Evolutionary conservation across 768 basidiomycete species (phyloP), one percentile per base, ranked within the genome.

Genomic region (Trametopsis cervina): DNA sequence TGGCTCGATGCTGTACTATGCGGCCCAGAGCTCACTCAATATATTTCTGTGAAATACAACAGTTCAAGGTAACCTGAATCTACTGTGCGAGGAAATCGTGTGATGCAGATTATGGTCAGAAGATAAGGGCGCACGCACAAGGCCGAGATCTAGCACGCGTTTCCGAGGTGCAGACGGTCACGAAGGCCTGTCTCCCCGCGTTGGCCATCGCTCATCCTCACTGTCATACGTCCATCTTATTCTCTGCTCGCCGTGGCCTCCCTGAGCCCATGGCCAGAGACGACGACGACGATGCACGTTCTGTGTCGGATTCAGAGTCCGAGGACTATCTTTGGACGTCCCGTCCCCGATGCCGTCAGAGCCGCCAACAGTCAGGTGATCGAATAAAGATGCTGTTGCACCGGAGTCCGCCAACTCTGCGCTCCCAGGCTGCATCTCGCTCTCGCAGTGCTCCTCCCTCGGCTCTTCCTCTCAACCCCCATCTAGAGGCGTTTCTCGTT

Each of bases 401-500:
- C 46, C 41, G 51, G 47, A 44, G 35, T 25, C 20, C 44, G 37
- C 39, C 51, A 42, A 49, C 40, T 48, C 44, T 52, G 36, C 51
- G 43, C 51, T 47, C 51, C 46, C 51, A 52, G 51, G 42, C 50
- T 51, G 40, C 53, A 33, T 45, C 46, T 36, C 61, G 61, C 35
- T 60, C 61, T 49, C 55, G 58, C 46, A 60, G 60, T 55, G 61
- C 61, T 46, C 61, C 61, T 42, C 61, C 61, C 51, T 49, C 62
- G 41, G 55, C 57, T 44, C 50, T 43, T 49, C 50, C 51, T 45
- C 50, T 26, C 23, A 40, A 52, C 46, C 51, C 20, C 36, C 56
- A 54, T 41, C 40, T 54, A 17, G 44, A 49, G 53, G 26, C 40
- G 25, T 40, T 26, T 15, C 42, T 53, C 29, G 46, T 40, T 25